phyloP scores from a whole-genome alignment of 768 basidiomycete genomes.

The Russula abietina region DNA sequence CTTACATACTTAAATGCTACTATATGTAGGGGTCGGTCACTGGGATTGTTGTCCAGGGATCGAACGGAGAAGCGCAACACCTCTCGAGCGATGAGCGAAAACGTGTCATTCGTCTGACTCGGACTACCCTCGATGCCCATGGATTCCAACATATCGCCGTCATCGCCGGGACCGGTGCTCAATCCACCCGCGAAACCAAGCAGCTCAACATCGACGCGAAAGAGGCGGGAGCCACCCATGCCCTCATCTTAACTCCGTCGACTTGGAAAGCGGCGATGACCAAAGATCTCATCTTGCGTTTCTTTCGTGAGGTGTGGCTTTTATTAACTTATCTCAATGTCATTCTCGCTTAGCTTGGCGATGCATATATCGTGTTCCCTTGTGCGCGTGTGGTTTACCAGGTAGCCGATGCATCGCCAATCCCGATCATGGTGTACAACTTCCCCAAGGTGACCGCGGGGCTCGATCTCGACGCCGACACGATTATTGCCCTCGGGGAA shows the following conservation, averaged over 20 bases:
- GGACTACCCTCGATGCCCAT: constrained; percentile 65
- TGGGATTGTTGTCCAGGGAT: constrained; percentile 67
- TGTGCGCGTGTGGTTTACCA: constrained; percentile 25
- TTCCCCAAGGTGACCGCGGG: constrained; percentile 81
- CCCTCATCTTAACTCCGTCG: constrained; percentile 68
- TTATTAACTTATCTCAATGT: neutral
- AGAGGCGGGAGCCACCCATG: constrained; percentile 77
- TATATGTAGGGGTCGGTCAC: constrained; percentile 58
- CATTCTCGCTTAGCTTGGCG: constrained; percentile 6
- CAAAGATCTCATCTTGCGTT: constrained; percentile 53
- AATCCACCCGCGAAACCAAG: constrained; percentile 71
- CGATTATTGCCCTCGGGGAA: constrained; percentile 56
- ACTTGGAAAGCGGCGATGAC: constrained; percentile 65
- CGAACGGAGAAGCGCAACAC: constrained; percentile 73
- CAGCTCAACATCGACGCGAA: constrained; percentile 65
- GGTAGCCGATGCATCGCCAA: constrained; percentile 64
- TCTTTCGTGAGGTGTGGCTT: constrained; percentile 52
- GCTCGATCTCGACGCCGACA: constrained; percentile 78
- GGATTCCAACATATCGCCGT: constrained; percentile 63
- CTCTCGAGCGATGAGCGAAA: constrained; percentile 68
- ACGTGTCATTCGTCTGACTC: constrained; percentile 53
- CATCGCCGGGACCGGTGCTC: constrained; percentile 81
- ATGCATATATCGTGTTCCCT: neutral
- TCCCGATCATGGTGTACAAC: constrained; percentile 79
- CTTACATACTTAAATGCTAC: neutral